Conservation (phyloP, 1,139 yeast genomes). For the Williopsis jadinii region DNA sequence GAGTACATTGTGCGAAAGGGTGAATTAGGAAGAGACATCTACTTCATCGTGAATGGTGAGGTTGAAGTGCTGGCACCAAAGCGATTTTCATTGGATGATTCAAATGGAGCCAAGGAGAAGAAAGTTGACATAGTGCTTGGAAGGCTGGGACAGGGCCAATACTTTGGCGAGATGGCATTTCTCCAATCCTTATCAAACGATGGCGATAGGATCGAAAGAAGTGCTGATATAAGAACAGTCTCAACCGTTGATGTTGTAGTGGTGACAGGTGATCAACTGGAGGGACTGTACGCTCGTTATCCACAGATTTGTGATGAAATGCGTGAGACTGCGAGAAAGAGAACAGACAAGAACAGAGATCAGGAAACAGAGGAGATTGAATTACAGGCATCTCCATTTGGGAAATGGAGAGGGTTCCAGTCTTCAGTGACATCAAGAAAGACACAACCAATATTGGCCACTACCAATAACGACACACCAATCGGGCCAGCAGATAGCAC, state of each 20-base stretch:
- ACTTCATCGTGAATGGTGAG: conserved; percentile 59
- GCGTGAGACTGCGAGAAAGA: conserved; percentile 49
- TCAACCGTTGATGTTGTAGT: conserved; percentile 54
- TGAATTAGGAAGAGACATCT: conserved; percentile 55
- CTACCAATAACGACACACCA: background rate
- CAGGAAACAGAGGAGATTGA: conserved; percentile 8
- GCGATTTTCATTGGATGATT: conserved; percentile 16
- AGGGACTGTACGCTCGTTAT: conserved; percentile 45
- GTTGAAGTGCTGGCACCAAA: conserved; percentile 56
- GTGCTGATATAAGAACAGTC: conserved; percentile 59
- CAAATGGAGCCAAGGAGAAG: conserved; percentile 14
- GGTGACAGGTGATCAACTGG: conserved; percentile 46
- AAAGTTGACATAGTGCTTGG: conserved; percentile 41
- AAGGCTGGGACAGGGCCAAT: conserved; percentile 53
- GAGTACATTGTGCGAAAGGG: conserved; percentile 56
- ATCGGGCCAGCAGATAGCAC: background rate
- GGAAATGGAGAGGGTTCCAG: conserved; percentile 20
- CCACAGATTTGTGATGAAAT: conserved; percentile 56
- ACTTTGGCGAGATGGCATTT: conserved; percentile 75
- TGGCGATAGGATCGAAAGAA: conserved; percentile 30
- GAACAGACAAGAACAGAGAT: conserved; percentile 26
- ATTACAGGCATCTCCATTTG: conserved; percentile 11
- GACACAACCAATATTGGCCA: background rate
- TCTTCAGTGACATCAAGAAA: conserved; percentile 1
- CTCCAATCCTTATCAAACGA: conserved; percentile 39